Evolutionary conservation across 192 early-diverging fungal genomes (phyloP).

Genomic region (Mortierella antarctica): DNA sequence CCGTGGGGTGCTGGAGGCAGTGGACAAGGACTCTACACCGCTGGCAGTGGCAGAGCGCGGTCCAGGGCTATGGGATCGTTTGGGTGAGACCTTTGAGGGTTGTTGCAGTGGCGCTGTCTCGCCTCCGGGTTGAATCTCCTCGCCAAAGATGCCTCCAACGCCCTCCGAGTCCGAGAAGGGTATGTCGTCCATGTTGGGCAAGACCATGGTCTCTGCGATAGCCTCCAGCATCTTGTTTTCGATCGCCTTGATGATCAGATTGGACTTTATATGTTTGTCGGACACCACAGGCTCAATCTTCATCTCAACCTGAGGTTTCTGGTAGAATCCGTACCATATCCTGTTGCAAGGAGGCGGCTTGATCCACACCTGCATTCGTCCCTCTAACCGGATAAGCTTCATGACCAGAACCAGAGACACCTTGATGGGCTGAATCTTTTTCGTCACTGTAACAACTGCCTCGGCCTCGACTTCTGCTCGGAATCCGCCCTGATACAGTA

Average conservation of each 20-base stretch:
- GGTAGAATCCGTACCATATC: constrained; percentile 88
- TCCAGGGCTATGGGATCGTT: constrained; percentile 12
- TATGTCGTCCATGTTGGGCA: constrained; percentile 92
- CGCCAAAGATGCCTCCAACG: constrained; percentile 69
- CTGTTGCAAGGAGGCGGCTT: constrained; percentile 86
- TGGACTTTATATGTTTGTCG: constrained; percentile 83
- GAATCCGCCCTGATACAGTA: constrained; percentile 85
- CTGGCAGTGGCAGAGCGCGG: constrained; percentile 32
- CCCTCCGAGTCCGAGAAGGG: constrained; percentile 75
- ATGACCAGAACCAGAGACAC: constrained; percentile 84
- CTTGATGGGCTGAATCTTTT: constrained; percentile 70
- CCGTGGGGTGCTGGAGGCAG: constrained; percentile 3
- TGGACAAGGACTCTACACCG: constrained; percentile 1
- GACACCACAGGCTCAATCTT: constrained; percentile 84
- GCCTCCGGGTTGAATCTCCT: constrained; percentile 32
- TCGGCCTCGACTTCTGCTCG: constrained; percentile 79
- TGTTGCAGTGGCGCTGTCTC: neutral
- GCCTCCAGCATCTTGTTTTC: constrained; percentile 87
- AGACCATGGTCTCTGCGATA: constrained; percentile 79
- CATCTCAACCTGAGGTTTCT: constrained; percentile 78
- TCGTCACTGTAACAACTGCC: constrained; percentile 66
- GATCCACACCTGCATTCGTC: constrained; percentile 79
- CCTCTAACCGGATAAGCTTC: constrained; percentile 76
- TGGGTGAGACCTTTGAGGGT: neutral
- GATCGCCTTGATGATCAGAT: constrained; percentile 85